Evolutionary conservation across 2,329 filamentous ascomycete species (phyloP).

Genomic region (Exophiala oligosperma): DNA sequence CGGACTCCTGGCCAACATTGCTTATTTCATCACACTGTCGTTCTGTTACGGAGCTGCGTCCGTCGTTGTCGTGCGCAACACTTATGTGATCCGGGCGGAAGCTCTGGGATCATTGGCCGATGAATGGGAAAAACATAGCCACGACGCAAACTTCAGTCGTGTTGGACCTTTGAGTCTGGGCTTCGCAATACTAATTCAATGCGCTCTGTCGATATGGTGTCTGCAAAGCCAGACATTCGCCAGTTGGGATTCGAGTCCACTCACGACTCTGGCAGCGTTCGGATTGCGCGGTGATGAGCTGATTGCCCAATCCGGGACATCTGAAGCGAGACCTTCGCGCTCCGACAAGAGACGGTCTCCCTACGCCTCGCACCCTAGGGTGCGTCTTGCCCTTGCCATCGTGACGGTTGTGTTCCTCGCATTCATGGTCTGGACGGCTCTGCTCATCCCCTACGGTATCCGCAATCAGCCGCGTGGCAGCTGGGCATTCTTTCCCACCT

Average conservation of each 20-base stretch:
- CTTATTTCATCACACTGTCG: conserved; percentile 12
- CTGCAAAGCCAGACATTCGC: conserved; percentile 4
- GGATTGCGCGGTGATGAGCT: neutral
- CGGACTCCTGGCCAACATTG: conserved; percentile 17
- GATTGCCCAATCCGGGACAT: no score
- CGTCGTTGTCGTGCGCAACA: conserved; percentile 1
- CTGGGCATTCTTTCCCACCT: no score
- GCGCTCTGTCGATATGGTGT: conserved; percentile 19
- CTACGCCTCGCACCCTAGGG: neutral
- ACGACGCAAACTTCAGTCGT: neutral
- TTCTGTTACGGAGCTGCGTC: conserved; percentile 14
- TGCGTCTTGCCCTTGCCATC: no score
- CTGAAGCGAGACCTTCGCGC: no score
- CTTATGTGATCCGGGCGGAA: neutral
- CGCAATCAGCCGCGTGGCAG: no score
- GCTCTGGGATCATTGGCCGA: no score
- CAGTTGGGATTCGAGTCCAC: conserved; percentile 24
- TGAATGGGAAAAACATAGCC: neutral
- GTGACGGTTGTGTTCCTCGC: no score
- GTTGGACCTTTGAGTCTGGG: conserved; percentile 2
- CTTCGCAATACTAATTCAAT: conserved; percentile 8
- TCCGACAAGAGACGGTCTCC: neutral
- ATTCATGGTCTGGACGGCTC: no score
- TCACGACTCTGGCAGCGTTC: conserved; percentile 7
- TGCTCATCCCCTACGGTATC: no score